Conservation (phyloP, 306 rosid species). For the Cicer bijugum region DNA sequence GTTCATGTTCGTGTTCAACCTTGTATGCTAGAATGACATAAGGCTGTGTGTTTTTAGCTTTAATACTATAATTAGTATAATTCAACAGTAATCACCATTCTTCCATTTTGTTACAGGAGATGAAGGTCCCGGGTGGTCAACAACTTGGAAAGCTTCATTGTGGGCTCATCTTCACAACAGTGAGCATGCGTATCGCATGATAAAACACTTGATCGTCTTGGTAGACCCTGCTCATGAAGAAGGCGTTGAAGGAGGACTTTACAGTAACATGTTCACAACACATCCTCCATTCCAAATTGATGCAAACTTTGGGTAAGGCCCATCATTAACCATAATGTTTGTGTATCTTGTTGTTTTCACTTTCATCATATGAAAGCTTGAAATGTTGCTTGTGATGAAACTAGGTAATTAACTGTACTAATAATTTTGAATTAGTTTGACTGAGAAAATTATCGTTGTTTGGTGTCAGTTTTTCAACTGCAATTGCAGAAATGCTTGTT, state of each 20-base stretch:
- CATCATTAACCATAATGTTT: slow-evolving; percentile 32
- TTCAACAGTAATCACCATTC: slow-evolving; percentile 40
- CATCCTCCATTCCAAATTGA: slow-evolving; percentile 98
- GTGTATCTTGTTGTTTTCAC: slow-evolving; percentile 22
- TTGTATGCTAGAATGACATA: not conserved
- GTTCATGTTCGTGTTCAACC: slow-evolving; percentile 21
- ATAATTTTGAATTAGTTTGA: slow-evolving; percentile 1
- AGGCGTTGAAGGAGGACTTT: slow-evolving; percentile 82
- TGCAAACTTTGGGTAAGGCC: slow-evolving; percentile 87
- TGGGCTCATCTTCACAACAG: slow-evolving; percentile 91
- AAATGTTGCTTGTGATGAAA: slow-evolving; percentile 19
- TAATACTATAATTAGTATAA: slow-evolving; percentile 8
- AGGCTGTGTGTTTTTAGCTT: not conserved
- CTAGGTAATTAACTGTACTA: not conserved
- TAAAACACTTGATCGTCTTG: slow-evolving; percentile 79
- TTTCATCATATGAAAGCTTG: slow-evolving; percentile 30
- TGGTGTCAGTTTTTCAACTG: slow-evolving; percentile 63
- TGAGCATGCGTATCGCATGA: slow-evolving; percentile 88
- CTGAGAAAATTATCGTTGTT: slow-evolving; percentile 23
- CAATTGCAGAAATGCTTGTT: slow-evolving; percentile 83
- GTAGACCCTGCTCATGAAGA: slow-evolving; percentile 83
- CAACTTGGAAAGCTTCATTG: slow-evolving; percentile 78
- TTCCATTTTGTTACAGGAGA: slow-evolving; percentile 64
- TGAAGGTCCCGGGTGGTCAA: slow-evolving; percentile 99
- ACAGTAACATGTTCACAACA: slow-evolving; percentile 87